Base-by-base conservation (phyloP, 345 rosid species). In the Clarkia xantiana region DNA sequence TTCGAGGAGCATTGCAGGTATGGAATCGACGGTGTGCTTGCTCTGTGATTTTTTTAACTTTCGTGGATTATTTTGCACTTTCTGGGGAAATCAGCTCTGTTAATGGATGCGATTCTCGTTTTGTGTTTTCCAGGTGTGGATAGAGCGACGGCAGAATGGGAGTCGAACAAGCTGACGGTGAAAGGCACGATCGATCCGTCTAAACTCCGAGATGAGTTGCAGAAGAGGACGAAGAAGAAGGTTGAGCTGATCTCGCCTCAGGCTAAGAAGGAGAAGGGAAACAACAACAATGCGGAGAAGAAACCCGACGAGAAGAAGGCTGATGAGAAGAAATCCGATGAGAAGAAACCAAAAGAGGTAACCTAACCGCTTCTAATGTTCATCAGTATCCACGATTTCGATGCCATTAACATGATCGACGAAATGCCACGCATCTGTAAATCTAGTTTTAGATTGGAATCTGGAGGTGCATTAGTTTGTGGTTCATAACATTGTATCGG, bases 191-290 rank as follows among this genome's bases (percentile, higher is more conserved):
- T 79, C 56, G 86, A 86, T 43, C 94, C 94, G 17, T 25, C 59
- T 14, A 58, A 70, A 62, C 55, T 74, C 45, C 61, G 63, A 20
- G 82, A 80, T 43, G 64, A 49, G 39, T 56, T 89, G 47, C 69
- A 63, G 54, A 57, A 45, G 40, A 76, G 66, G 62, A 71, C 71
- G 15, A 76, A 63, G 65, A 91, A 84, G 80, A 75, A 71, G 45
- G 68, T 84, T 8, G 90, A 82, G 36, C 70, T 90, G n/a, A 18
- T 91, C 47, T 84, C 90, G 56, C 96, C 96, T 9, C 89, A 72
- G 42, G 72, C 81, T 40, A 84, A 77, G 71, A 86, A 86, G 55
- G 85, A 69, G 23, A 69, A 68, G 39, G 46, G 52, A 3, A 10
- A 18, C 14, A 51, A 47, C 9, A 42, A 18, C 40, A 44, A 41